These are phyloP conservation scores for Echria macrotheca DNA, from an alignment of 495 filamentous ascomycete genomes.

Conservation along the genomic window DNA sequence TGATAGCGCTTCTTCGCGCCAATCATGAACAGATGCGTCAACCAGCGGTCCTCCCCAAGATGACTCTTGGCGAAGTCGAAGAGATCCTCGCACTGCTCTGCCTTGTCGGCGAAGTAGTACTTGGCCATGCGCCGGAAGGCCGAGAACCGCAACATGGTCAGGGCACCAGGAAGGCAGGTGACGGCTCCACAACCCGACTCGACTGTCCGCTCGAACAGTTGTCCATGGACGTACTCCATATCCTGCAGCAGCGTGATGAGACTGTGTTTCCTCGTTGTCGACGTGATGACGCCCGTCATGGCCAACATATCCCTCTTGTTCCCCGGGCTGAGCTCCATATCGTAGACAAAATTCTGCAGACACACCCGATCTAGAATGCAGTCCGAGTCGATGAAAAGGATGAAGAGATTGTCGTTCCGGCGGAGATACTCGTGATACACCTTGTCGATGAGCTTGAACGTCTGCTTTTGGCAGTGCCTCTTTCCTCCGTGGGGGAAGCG, in stretches of 20 bases:
- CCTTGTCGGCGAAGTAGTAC: slow-evolving; percentile 98
- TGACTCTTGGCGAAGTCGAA: slow-evolving; percentile 97
- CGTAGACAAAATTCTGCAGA: slow-evolving; percentile 97
- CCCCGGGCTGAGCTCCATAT: slow-evolving; percentile 96
- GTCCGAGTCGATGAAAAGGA: slow-evolving; percentile 97
- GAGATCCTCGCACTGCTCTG: slow-evolving; percentile 90
- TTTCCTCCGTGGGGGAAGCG: slow-evolving; percentile 94
- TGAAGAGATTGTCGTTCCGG: slow-evolving; percentile 86
- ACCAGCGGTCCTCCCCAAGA: slow-evolving; percentile 92
- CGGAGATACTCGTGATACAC: slow-evolving; percentile 87
- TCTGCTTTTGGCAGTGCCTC: slow-evolving; percentile 86
- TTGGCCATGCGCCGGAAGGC: slow-evolving; percentile 97
- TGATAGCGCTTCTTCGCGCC: slow-evolving; percentile 88
- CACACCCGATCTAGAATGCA: slow-evolving; percentile 91
- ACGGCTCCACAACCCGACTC: slow-evolving; percentile 94
- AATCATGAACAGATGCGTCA: slow-evolving; percentile 99
- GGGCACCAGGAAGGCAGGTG: slow-evolving; percentile 88
- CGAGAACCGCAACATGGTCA: slow-evolving; percentile 94
- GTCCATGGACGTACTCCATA: slow-evolving; percentile 97
- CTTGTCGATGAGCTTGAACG: slow-evolving; percentile 91
- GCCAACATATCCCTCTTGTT: slow-evolving; percentile 92
- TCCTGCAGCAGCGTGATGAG: slow-evolving; percentile 92
- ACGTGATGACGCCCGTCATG: slow-evolving; percentile 97
- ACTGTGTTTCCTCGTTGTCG: slow-evolving; percentile 82
- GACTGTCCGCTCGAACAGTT: slow-evolving; percentile 93